Evolutionary conservation across 192 early-diverging fungal genomes (phyloP), one percentile per base, ranked within the genome.

Genomic region (Coemansia sp.): DNA sequence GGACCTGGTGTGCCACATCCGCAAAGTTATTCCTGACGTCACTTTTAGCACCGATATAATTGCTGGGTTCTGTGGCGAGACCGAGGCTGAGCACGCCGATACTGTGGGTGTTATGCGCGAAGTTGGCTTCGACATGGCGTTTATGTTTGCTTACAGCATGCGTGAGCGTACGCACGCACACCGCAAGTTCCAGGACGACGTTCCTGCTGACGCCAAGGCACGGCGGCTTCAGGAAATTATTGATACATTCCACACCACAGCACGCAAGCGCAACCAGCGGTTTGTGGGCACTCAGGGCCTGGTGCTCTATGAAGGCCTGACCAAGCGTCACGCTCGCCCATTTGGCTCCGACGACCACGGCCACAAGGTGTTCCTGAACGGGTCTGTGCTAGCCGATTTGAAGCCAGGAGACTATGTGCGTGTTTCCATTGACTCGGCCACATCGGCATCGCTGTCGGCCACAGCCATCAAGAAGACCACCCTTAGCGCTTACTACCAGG

Each of bases 81-180:
- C 88, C 6, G 88, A 91, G 49, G 69, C 70, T 8, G 90, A 91
- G 56, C 88, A 89, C 68, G 66, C 65, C 19, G 88, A 89, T 57
- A 91, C 90, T 0, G 84, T 89, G 57, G 77, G 76, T 9, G 19
- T 87, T 68, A 89, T 91, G 88, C 64, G 84, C 26, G 58, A 74
- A 5, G 88, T 91, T 1, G 83, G 83, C 34, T 91, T 86, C 23
- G 90, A 91, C 64, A 85, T 81, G 59, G 90, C 90, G 0, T 91
- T 87, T 53, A 91, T 91, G 90, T 91, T 91, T 79, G 87, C 87
- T 6, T 91, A 91, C 68, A 87, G 87, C 60, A 88, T 88, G 81
- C 84, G 90, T 44, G 88, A 89, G 66, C 83, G 83, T 36, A 91
- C 90, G 4, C 88, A 89, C 53, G 90, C 90, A 4, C 88, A 88